Evolutionary conservation across 192 early-diverging fungal genomes (phyloP), one percentile per base, ranked within the genome.

Genomic region (Coemansia sp.): DNA sequence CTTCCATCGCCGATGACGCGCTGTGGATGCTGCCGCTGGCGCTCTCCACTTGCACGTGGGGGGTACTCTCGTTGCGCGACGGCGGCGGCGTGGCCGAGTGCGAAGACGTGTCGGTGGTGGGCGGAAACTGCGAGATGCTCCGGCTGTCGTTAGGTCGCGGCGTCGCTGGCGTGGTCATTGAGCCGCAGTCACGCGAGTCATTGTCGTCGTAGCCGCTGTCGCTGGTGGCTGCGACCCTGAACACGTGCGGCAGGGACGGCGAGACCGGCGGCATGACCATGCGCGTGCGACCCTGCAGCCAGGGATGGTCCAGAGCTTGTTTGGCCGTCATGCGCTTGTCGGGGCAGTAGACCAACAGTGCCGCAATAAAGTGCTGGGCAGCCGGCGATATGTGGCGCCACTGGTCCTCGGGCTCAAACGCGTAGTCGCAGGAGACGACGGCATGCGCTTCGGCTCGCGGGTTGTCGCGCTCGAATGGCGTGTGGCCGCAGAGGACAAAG

Each of bases 301-400:
- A 96, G 18, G 90, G 88, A 57, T 96, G 94, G 39, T 79, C 53
- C 49, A 95, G 78, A 1, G 94, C 94, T 81, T 92, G 80, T 12
- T 78, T 75, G 5, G 90, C 95, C 0, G 91, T 94, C 80, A 92
- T 86, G 12, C 95, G 88, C n/a, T 70, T 52, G 5, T 65, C 68
- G n/a, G 92, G 91, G 64, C 92, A 89, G 22, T 87, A 84, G 1
- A 85, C 84, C 71, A 96, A 77, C n/a, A 93, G 84, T 24, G 80
- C 70, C 7, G 68, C 62, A 49, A 96, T 90, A 76, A 96, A 95
- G 60, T 90, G 70, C 74, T 88, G 87, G 33, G 93, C 93, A 22
- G 68, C 62, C 22, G 75, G 71, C 29, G 87, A 87, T 7, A 93
- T 86, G 10, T 85, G 83, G 36, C 74, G 60, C 92, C 92, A 94